phyloP scores from a whole-genome alignment of 805 yeast genomes.

The Candida sanyiensis region DNA sequence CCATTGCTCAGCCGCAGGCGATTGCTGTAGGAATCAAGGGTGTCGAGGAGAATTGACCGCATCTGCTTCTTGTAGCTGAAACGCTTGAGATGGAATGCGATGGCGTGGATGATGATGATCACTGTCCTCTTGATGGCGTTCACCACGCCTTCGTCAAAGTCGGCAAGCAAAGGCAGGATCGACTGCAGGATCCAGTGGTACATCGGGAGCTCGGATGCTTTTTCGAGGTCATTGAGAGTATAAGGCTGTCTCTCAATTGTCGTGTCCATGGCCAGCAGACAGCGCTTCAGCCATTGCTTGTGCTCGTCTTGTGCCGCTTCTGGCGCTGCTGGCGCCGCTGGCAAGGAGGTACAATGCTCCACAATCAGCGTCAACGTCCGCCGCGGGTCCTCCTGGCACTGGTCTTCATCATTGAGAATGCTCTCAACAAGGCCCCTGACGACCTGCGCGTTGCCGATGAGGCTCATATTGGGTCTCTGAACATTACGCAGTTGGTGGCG shows the following conservation, averaged over 20 bases:
- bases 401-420: constrained; percentile 7
- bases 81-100: constrained; percentile 17
- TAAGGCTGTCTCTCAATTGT: constrained; percentile 20
- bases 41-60: constrained; percentile 11
- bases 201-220: constrained; percentile 5
- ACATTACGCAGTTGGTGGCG: background rate
- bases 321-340: constrained; percentile 19
- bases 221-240: constrained; percentile 14
- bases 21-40: constrained; percentile 13
- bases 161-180: constrained; percentile 16
- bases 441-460: background rate
- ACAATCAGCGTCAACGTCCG: constrained; percentile 20
- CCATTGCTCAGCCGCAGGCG: constrained; percentile 13
- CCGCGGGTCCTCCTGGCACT: constrained; percentile 19
- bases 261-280: constrained; percentile 21
- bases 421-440: background rate
- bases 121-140: constrained; percentile 18
- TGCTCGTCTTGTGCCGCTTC: constrained; percentile 5
- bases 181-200: constrained; percentile 22
- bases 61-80: constrained; percentile 21
- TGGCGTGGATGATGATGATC: constrained; percentile 19
- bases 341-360: no score
- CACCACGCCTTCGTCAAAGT: constrained; percentile 12
- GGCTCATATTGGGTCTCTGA: background rate
- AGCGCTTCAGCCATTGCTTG: constrained; percentile 15